Base-by-base conservation (phyloP, 805 yeast genomes). In the Lipomyces lipofer region DNA sequence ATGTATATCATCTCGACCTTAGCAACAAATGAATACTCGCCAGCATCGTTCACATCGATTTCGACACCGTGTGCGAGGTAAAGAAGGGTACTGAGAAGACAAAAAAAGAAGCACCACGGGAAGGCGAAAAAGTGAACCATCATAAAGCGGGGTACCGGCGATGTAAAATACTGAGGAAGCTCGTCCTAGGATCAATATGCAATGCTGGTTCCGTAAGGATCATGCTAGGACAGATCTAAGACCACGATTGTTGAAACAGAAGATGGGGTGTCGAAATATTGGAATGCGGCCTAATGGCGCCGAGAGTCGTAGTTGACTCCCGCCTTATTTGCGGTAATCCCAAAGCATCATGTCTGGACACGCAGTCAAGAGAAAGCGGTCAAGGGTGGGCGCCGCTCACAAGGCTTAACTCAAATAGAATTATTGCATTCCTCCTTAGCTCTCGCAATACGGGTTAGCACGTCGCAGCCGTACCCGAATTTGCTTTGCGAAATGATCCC, bases 21-120 rank as follows among this genome's bases (percentile, higher is more conserved):
- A 36, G 1, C 12, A 21, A 27, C 21, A 13, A 22, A 30, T 3
- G n/a, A 12, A 15, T 21, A 43, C 38, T 19, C 25, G 48, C 57
- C 57, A 19, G 43, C 32, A 21, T 50, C 55, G 35, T 32, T 38
- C 10, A 50, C 51, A 28, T 54, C 54, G 22, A 54, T 54, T 4
- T 54, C 58, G n/a, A 54, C 42, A 10, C 54, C 58, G 4, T 19
- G 6, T n/a, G 33, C 27, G 17, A 36, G 40, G 9, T 27, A n/a
- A 22, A 19, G 28, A 19, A 48, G n/a, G 12, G 28, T 6, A 35
- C 43, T 19, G 46, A n/a, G 12, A n/a, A 49, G 35, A 12, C 32
- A 10, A 17, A 10, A 4, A 17, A 36, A 17, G 25, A 8, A 36
- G 17, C 22, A 36, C 40, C 24, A 36, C 22, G 40, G 12, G 2